A percentile compares a stretch with the other conserved stretches of the same genome.
These are phyloP conservation scores for Cardamine chenopodiifolia DNA, from an alignment of 345 rosid species.

Conservation along the genomic window DNA sequence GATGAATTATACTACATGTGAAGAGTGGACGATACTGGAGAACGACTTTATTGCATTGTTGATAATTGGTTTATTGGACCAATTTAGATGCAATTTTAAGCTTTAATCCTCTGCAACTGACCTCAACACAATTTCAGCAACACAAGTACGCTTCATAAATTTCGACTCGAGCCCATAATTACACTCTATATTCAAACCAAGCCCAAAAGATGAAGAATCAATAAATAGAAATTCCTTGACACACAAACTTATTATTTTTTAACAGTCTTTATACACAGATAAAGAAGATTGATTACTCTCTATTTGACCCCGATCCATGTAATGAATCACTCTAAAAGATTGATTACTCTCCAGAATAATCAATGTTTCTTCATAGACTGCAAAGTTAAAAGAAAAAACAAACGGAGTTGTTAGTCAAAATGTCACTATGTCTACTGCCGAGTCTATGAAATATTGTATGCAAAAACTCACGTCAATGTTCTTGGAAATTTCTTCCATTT, in stretches of 20 bases:
- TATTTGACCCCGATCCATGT: neutral
- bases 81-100: too few species aligned
- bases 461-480: slow-evolving; percentile 43
- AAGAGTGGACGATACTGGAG: too few species aligned
- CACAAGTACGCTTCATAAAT: neutral
- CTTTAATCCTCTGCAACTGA: too few species aligned
- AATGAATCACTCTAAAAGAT: neutral
- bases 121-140: too few species aligned
- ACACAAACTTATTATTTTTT: slow-evolving; percentile 4
- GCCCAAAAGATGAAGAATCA: neutral
- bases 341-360: neutral
- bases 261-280: neutral
- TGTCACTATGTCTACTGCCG: neutral
- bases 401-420: neutral
- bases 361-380: slow-evolving; percentile 35
- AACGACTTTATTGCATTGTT: too few species aligned
- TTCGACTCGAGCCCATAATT: too few species aligned
- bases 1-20: too few species aligned
- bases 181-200: too few species aligned
- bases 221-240: neutral
- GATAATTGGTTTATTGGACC: too few species aligned
- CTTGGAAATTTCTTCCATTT: slow-evolving; percentile 57
- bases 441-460: neutral
- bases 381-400: neutral
- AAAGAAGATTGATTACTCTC: neutral